These are phyloP conservation scores for Carex kokanica DNA, from an alignment of 176 grass and related monocot species.

Conservation along the genomic window DNA sequence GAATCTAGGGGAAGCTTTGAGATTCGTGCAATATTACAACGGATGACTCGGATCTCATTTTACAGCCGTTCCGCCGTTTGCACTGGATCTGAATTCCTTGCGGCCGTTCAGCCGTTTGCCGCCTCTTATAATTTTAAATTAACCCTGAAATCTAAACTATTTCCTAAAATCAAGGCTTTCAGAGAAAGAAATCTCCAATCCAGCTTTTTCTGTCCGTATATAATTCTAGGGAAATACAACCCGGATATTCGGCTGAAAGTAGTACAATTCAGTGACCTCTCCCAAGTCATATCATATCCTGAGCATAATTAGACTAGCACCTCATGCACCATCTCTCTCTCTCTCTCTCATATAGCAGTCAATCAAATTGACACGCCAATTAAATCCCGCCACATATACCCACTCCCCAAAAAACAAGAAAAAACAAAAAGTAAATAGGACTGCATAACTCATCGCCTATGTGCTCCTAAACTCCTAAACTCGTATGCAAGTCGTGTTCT, in stretches of 20 bases:
- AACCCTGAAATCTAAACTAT: neutral
- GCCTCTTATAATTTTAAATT: neutral
- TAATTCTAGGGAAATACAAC: slow-evolving; percentile 10
- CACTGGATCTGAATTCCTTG: too few species aligned
- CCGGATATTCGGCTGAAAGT: slow-evolving; percentile 31
- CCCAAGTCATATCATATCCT: slow-evolving; percentile 5
- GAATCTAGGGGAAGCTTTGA: too few species aligned
- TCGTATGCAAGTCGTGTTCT: neutral
- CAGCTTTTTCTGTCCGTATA: neutral
- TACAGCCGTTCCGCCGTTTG: too few species aligned
- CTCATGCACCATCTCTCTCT: neutral
- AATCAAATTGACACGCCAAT: slow-evolving; percentile 1
- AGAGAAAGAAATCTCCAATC: neutral
- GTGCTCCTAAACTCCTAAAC: neutral
- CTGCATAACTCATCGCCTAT: slow-evolving; percentile 4
- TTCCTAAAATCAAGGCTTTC: neutral
- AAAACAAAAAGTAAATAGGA: neutral
- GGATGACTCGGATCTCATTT: too few species aligned
- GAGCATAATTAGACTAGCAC: slow-evolving; percentile 8
- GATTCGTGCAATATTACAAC: too few species aligned
- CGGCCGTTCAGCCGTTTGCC: neutral
- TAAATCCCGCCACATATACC: neutral
- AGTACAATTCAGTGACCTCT: slow-evolving; percentile 9
- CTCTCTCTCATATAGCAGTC: neutral
- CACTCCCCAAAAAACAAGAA: too few species aligned